Evolutionary conservation across 2,329 filamentous ascomycete species (phyloP).

Genomic region (Tympanopsis confertula): DNA sequence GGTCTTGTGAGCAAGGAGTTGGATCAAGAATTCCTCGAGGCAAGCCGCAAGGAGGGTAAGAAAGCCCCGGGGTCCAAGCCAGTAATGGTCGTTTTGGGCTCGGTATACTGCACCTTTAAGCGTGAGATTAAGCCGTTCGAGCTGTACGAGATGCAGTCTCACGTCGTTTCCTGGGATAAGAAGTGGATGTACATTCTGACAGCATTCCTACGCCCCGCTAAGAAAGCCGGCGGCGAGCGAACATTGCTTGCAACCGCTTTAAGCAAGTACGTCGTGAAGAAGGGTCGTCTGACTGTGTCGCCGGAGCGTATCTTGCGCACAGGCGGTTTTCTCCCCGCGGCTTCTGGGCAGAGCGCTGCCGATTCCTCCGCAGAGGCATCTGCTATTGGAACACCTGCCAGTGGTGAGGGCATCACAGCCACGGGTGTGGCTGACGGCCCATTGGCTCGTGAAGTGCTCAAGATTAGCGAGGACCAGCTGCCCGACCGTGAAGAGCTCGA

Average conservation of each 20-base stretch:
- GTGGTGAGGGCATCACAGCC: neutral
- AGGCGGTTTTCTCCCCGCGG: conserved; percentile 45
- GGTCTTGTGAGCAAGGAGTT: neutral
- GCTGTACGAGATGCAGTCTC: conserved; percentile 36
- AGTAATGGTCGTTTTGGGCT: conserved; percentile 28
- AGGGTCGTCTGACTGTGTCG: conserved; percentile 50
- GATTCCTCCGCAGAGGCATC: neutral
- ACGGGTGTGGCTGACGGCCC: neutral
- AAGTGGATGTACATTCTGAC: conserved; percentile 45
- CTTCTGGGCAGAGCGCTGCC: conserved; percentile 2
- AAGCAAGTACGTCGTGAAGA: conserved; percentile 49
- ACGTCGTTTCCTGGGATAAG: conserved; percentile 39
- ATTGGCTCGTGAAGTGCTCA: neutral
- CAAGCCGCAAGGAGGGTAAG: conserved; percentile 13
- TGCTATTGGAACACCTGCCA: neutral
- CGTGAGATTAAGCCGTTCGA: conserved; percentile 40
- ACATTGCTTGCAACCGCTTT: conserved; percentile 36
- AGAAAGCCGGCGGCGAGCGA: conserved; percentile 10
- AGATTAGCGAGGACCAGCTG: neutral
- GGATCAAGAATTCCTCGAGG: conserved; percentile 17
- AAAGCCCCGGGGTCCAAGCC: conserved; percentile 14
- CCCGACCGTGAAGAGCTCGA: neutral
- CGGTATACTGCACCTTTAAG: conserved; percentile 40
- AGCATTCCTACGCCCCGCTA: conserved; percentile 33
- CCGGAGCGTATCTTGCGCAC: conserved; percentile 49